A percentile compares a stretch with the other conserved stretches of the same genome.
These are phyloP conservation scores for Monilinia polystroma DNA, from an alignment of 2,329 filamentous ascomycete genomes.

Conservation along the genomic window DNA sequence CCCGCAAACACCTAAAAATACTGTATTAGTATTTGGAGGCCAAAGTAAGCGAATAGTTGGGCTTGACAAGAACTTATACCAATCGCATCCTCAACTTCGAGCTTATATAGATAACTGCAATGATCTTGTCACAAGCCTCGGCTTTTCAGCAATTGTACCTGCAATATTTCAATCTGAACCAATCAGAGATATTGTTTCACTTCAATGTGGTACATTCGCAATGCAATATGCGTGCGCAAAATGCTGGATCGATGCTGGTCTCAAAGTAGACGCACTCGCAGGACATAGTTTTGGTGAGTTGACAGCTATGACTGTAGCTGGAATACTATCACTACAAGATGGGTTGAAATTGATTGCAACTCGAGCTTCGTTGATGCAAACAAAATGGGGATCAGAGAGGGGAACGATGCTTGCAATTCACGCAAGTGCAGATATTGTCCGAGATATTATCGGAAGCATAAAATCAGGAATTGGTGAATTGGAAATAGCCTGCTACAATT, in stretches of 20 bases:
- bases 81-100: conserved; percentile 22
- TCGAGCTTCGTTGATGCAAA: conserved; percentile 40
- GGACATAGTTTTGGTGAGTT: conserved; percentile 46
- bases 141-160: conserved; percentile 25
- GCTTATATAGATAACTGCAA: conserved; percentile 27
- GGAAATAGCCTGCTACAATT: conserved; percentile 42
- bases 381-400: not conserved
- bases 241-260: conserved; percentile 29
- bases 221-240: conserved; percentile 30
- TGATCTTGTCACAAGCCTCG: conserved; percentile 9
- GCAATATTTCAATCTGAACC: conserved; percentile 26
- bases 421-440: not conserved
- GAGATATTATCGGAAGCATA: not conserved
- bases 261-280: conserved; percentile 23
- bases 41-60: conserved; percentile 23
- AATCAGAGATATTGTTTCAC: not conserved
- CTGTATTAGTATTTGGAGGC: conserved; percentile 42
- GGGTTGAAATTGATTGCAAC: conserved; percentile 34
- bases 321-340: not conserved
- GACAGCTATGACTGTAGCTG: conserved; percentile 41
- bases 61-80: conserved; percentile 19
- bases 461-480: not conserved
- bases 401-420: conserved; percentile 5
- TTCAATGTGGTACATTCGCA: no score
- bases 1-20: conserved; percentile 30